These are phyloP conservation scores for Biscutella laevigata DNA, from an alignment of 441 rosid genomes.

Conservation along the genomic window DNA sequence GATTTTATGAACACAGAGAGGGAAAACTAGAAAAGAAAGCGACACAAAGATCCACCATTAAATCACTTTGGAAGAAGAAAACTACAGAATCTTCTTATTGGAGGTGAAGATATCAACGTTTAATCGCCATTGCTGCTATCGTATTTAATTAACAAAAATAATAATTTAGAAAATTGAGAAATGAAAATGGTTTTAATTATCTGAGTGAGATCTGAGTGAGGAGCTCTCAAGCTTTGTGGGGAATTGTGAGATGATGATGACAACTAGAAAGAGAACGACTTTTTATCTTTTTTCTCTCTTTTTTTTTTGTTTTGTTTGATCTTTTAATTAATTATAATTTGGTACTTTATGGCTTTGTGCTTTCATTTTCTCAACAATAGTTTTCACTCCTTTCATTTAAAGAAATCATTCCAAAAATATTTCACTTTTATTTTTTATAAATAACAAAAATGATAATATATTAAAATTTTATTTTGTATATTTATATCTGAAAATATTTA, in stretches of 20 bases:
- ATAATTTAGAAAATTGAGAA: too few relatives aligned
- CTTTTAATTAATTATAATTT: constrained; percentile 16
- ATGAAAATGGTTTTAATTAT: too few relatives aligned
- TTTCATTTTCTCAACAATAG: constrained; percentile 26
- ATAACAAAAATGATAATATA: too few relatives aligned
- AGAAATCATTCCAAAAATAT: too few relatives aligned
- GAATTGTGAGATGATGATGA: constrained; percentile 15
- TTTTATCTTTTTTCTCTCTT: too few relatives aligned
- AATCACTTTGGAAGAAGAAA: constrained; percentile 23
- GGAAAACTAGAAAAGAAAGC: constrained; percentile 58
- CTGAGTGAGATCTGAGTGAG: constrained; percentile 23
- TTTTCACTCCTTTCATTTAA: constrained; percentile 11
- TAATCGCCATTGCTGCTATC: constrained; percentile 23
- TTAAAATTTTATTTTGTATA: too few relatives aligned
- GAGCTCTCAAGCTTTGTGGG: constrained; percentile 18
- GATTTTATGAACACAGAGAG: constrained; percentile 38
- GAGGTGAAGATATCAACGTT: constrained; percentile 25
- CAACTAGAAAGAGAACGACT: constrained; percentile 17
- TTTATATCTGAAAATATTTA: too few relatives aligned
- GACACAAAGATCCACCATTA: constrained; percentile 21
- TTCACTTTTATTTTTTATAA: too few relatives aligned
- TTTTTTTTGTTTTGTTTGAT: neutral
- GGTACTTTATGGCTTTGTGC: constrained; percentile 24
- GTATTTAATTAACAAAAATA: neutral
- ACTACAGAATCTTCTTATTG: constrained; percentile 29